A percentile compares a stretch with the other conserved stretches of the same genome.
Conservation (phyloP, 2,329 filamentous ascomycete genomes). For the Phialocephala sp. region DNA sequence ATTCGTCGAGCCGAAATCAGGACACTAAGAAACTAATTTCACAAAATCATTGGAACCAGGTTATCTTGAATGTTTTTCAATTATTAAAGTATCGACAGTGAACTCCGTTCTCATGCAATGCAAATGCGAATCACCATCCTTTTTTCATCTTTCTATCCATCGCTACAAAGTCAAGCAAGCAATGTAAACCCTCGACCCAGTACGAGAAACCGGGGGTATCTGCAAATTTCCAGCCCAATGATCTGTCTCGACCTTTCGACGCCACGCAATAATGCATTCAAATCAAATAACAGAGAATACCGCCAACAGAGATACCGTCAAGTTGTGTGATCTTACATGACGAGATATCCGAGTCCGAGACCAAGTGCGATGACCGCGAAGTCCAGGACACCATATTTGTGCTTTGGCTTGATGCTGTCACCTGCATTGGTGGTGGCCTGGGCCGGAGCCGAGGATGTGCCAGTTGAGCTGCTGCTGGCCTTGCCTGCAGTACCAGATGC, state of each 20-base stretch:
- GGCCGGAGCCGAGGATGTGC: slow-evolving; percentile 1
- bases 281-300: slow-evolving; percentile 10
- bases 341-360: slow-evolving; percentile 42
- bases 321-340: slow-evolving; percentile 38
- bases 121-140: slow-evolving; percentile 7
- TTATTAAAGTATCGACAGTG: slow-evolving; percentile 18
- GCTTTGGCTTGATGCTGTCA: slow-evolving; percentile 32
- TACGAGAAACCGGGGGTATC: slow-evolving; percentile 11
- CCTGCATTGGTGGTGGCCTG: slow-evolving; percentile 38
- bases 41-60: slow-evolving; percentile 25
- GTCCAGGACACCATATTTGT: slow-evolving; percentile 39
- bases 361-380: slow-evolving; percentile 39
- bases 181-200: slow-evolving; percentile 8
- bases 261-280: slow-evolving; percentile 16
- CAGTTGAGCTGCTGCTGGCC: slow-evolving; percentile 43
- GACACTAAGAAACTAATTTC: background rate
- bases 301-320: background rate
- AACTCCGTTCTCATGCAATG: slow-evolving; percentile 12
- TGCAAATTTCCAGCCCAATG: slow-evolving; percentile 10
- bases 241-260: slow-evolving; percentile 14
- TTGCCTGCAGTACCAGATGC: slow-evolving; percentile 16
- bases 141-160: slow-evolving; percentile 7
- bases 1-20: background rate
- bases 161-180: slow-evolving; percentile 1
- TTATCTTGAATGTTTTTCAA: slow-evolving; percentile 11